Base-by-base conservation (phyloP, 2,329 filamentous ascomycete genomes). In the Pyricularia pennisetigena region DNA sequence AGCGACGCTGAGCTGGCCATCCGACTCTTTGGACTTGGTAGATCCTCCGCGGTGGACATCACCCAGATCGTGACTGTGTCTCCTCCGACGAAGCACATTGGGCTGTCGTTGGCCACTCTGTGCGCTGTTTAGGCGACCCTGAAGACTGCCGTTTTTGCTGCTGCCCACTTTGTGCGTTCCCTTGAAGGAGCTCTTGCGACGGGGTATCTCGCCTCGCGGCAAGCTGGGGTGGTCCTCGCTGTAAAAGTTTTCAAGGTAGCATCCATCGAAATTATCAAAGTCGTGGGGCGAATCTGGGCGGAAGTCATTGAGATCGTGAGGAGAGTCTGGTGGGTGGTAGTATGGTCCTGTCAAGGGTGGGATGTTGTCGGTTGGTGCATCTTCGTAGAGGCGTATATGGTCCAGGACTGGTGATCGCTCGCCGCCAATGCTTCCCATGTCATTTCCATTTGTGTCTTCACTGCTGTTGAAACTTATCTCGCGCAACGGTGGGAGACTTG, bases 1-100 rank as follows among this genome's bases (percentile, higher is more conserved):
- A 30, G 16, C 49, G 32, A 26, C 23, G 54, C 4, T 70, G 65
- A 29, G 41, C 66, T n/a, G 69, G 67, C 24, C 70, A 2, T 32
- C 26, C 24, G 65, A 61, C 23, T 14, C 49, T 23, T 28, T 57
- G 20, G 49, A 35, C 20, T n/a, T n/a, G 3, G 29, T 26, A 54
- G 65, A 59, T 2, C 35, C 12, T 30, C 23, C 24, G 4, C 64
- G 64, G 23, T 14, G 32, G 4, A 26, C 14, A 4, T 16, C 20
- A 14, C 23, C 29, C 28, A 32, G 20, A 5, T 54, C 64, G 14
- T 54, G 26, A 14, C 65, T 67, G 20, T 30, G 29, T 20, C 14
- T 67, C 26, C 41, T 32, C 20, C 49, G 16, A 20, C 49, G 41
- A 26, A 35, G 26, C 6, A 4, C 65, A 29, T 54, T 54, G 26